phyloP scores from a whole-genome alignment of 768 basidiomycete genomes.

The Rhodotorula toruloides region DNA sequence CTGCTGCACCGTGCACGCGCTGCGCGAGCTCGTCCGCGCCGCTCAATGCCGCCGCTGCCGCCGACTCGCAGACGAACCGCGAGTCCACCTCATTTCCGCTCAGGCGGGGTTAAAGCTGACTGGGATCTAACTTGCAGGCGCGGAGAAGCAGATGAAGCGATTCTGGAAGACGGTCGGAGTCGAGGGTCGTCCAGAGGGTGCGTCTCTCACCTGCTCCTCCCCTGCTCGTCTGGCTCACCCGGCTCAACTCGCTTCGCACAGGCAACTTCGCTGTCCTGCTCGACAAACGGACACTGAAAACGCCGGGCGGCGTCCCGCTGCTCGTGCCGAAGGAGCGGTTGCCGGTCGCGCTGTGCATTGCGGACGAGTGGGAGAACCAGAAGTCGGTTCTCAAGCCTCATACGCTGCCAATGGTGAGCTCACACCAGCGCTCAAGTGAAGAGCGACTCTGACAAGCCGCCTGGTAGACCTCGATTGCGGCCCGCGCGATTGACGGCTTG shows the following conservation, averaged over 20 bases:
- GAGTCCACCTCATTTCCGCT: neutral
- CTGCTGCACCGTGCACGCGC: neutral
- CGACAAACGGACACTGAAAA: constrained; percentile 60
- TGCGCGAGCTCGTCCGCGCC: constrained; percentile 8
- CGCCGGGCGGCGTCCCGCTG: constrained; percentile 73
- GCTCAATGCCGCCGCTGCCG: neutral
- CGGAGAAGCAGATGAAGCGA: constrained; percentile 75
- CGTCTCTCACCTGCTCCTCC: constrained; percentile 7
- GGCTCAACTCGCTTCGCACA: neutral
- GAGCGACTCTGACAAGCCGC: neutral
- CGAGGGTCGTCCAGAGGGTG: constrained; percentile 53
- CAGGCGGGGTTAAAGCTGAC: neutral
- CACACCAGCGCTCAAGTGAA: neutral
- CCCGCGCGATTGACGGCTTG: constrained; percentile 81
- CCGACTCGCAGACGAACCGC: constrained; percentile 24
- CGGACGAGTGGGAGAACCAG: constrained; percentile 95
- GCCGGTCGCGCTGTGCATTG: constrained; percentile 75
- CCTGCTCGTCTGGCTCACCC: neutral
- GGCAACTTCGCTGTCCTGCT: constrained; percentile 34
- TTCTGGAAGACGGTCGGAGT: constrained; percentile 94
- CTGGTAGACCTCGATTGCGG: constrained; percentile 74
- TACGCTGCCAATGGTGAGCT: constrained; percentile 76
- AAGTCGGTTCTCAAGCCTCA: constrained; percentile 77
- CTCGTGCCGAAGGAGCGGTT: constrained; percentile 64
- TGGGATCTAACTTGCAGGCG: constrained; percentile 54